Evolutionary conservation across 495 filamentous ascomycete species (phyloP), one percentile per base, ranked within the genome.

Genomic region (Lophiostoma macrostomum): DNA sequence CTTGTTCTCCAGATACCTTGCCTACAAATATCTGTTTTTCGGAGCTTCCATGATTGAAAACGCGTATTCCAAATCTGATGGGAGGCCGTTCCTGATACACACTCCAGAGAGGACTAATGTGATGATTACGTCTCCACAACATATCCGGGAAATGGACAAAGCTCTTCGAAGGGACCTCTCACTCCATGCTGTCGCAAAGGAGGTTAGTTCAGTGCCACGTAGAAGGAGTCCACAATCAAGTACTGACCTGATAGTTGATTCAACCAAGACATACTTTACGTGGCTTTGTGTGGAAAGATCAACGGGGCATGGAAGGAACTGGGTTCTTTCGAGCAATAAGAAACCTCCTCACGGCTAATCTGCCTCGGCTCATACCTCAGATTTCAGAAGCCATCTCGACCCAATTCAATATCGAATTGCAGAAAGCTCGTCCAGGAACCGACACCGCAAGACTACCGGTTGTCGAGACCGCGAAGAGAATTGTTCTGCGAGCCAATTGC

Each of bases 181-280:
- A 2, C 22, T 51, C 5, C 47, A 51, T 13, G 47, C 47, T 10
- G 47, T 22, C 7, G 47, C 47, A 16, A 51, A 51, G 24, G 32
- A 40, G 13, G 45, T 37, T n/a, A 2, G 30, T 24, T 28, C 14
- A n/a, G n/a, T n/a, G n/a, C 18, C 11, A 4, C 5, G 39, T 23
- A 8, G 39, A 20, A 5, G 7, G 8, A 8, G 14, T 11, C 5
- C 16, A 18, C 7, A 6, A 6, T 11, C 14, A n/a, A 14, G 12
- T 45, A 14, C 10, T 31, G 3, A 30, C 12, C 12, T n/a, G n/a
- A 18, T 13, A 49, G 45, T 16, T 51, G 2, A 22, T 51, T 16
- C 19, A 41, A 19, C 47, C 47, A 2, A 22, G 41, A 19, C n/a
- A 51, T 28, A 40, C 47, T 3, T 40, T 51, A 36, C 1, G 5